A percentile compares a stretch with the other conserved stretches of the same genome.
Evolutionary conservation across 2,329 filamentous ascomycete genomes (phyloP).

Genomic region (Hypoxylon sp.): DNA sequence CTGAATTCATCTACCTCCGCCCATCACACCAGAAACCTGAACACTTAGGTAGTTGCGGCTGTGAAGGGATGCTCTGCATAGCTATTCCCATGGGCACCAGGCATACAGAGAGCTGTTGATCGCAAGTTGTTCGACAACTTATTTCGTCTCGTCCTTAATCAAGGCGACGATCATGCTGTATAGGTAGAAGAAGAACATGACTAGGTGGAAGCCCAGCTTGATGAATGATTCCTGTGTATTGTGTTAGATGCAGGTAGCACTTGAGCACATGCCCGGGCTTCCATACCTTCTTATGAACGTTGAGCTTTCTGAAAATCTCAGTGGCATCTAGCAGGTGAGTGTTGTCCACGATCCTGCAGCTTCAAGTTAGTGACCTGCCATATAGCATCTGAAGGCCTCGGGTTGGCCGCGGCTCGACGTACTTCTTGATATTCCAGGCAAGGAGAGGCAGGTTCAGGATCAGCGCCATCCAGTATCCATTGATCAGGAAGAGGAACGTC

Average conservation of each 20-base stretch:
- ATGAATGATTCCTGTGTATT: constrained; percentile 87
- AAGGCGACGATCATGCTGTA: constrained; percentile 98
- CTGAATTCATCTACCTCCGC: constrained; percentile 9
- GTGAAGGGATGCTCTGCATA: constrained; percentile 16
- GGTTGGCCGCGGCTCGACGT: constrained; percentile 51
- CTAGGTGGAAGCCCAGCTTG: constrained; percentile 96
- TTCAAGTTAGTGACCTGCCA: constrained; percentile 24
- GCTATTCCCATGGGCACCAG: constrained; percentile 15
- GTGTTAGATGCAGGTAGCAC: constrained; percentile 17
- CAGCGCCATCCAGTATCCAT: constrained; percentile 96
- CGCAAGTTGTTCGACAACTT: constrained; percentile 49
- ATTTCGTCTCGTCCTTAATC: constrained; percentile 92
- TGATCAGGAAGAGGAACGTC: constrained; percentile 95
- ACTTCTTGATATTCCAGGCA: constrained; percentile 98
- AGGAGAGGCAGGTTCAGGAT: constrained; percentile 91
- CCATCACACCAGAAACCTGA: constrained; percentile 5
- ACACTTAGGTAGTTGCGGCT: constrained; percentile 23
- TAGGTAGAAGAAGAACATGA: constrained; percentile 99
- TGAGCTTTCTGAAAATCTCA: constrained; percentile 98
- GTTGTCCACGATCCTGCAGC: constrained; percentile 90
- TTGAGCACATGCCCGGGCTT: neutral
- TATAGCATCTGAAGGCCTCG: neutral
- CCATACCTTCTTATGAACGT: constrained; percentile 95
- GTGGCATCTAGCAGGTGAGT: constrained; percentile 96
- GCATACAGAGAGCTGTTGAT: constrained; percentile 9